phyloP scores from a whole-genome alignment of 2,329 filamentous ascomycete genomes.

The Claviceps humidiphila region DNA sequence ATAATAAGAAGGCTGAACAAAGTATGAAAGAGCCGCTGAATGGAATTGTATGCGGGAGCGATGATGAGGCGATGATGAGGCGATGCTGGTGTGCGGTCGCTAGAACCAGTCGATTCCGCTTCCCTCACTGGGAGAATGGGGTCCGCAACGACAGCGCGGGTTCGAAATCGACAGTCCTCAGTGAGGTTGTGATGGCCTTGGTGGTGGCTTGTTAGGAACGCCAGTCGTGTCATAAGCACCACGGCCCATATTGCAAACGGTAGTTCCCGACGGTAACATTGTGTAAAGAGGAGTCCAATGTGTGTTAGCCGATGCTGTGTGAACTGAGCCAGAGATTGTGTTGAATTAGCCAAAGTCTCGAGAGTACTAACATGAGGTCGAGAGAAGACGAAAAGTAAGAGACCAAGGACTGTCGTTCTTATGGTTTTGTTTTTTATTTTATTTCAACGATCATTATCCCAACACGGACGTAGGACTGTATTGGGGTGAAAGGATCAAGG shows the following conservation, averaged over 20 bases:
- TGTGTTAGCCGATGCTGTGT: background rate
- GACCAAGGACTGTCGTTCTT: background rate
- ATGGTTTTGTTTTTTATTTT: background rate
- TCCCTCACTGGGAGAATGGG: background rate
- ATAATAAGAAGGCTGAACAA: conserved; percentile 11
- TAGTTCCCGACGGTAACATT: conserved; percentile 24
- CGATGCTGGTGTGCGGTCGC: background rate
- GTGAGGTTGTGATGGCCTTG: conserved; percentile 24
- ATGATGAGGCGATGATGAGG: background rate
- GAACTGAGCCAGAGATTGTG: background rate
- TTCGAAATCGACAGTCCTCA: conserved; percentile 12
- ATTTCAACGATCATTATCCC: background rate
- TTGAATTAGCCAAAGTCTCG: background rate
- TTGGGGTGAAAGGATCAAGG: background rate
- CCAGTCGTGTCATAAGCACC: conserved; percentile 40
- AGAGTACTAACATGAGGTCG: background rate
- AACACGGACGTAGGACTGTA: background rate
- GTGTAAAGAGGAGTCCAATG: conserved; percentile 11
- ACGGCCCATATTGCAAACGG: conserved; percentile 32
- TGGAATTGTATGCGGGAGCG: background rate
- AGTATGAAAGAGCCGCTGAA: conserved; percentile 5
- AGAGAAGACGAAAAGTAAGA: background rate
- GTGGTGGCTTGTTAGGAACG: conserved; percentile 33
- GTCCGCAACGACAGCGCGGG: background rate
- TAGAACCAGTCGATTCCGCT: background rate